Conservation (phyloP, 2,329 filamentous ascomycete species). For the Penicillium nordicum region DNA sequence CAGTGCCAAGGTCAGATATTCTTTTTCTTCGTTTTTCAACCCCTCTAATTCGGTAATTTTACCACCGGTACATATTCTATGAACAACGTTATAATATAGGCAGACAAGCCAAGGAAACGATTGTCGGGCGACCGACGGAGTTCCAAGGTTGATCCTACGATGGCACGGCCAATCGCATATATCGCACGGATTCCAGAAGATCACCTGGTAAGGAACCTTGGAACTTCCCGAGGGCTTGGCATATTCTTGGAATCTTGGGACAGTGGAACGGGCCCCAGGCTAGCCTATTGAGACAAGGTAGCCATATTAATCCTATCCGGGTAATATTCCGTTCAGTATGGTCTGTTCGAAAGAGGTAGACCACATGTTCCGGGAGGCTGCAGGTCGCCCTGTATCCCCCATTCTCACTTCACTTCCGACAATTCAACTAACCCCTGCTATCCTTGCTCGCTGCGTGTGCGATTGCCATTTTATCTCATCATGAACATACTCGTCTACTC, state of each 20-base stretch:
- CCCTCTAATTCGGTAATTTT: too few relatives aligned
- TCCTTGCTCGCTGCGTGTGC: background rate
- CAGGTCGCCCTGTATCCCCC: background rate
- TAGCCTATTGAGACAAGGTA: background rate
- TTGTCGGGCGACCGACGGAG: background rate
- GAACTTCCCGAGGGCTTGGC: background rate
- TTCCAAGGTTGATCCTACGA: background rate
- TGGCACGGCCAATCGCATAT: background rate
- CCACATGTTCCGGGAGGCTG: background rate
- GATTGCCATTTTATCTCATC: background rate
- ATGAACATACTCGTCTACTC: background rate
- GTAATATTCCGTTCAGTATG: background rate
- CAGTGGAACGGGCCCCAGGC: background rate
- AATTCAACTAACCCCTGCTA: background rate
- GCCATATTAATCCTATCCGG: background rate
- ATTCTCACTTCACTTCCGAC: background rate
- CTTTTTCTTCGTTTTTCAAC: background rate
- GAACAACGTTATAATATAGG: background rate
- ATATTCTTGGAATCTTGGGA: background rate
- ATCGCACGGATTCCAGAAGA: background rate
- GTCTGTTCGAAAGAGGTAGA: background rate
- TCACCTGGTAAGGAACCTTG: background rate
- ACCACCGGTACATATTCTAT: too few relatives aligned
- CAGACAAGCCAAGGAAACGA: background rate
- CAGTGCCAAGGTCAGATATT: background rate